Evolutionary conservation across 306 rosid species (phyloP).

Genomic region (Ammopiptanthus mongolicus): DNA sequence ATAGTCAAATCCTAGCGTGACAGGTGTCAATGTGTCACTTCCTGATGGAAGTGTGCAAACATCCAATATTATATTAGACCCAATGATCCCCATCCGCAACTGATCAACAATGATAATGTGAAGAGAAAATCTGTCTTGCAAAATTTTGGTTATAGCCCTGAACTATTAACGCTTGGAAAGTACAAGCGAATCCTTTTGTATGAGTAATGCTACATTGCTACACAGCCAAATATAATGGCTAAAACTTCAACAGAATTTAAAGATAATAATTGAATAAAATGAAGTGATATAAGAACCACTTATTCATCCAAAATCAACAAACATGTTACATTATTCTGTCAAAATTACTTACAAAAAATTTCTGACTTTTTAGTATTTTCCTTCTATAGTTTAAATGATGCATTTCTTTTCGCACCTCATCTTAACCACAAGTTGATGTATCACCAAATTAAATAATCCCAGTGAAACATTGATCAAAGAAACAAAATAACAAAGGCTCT

Average conservation of each 20-base stretch:
- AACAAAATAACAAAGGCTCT: neutral
- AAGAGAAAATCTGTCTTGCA: neutral
- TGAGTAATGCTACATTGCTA: neutral
- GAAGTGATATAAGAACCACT: neutral
- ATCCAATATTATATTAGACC: neutral
- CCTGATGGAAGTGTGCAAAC: neutral
- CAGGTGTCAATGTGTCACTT: neutral
- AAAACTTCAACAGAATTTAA: too few relatives aligned
- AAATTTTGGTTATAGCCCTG: neutral
- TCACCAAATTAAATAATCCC: neutral
- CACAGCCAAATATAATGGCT: too few relatives aligned
- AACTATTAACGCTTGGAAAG: neutral
- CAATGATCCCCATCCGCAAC: neutral
- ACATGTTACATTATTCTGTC: neutral
- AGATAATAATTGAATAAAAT: too few relatives aligned
- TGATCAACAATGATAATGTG: neutral
- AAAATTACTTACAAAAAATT: too few relatives aligned
- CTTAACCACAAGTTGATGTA: neutral
- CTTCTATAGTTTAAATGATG: neutral
- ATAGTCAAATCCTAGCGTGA: slow-evolving; percentile 11
- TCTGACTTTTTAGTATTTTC: too few relatives aligned
- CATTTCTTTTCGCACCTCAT: neutral
- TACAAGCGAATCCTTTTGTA: neutral
- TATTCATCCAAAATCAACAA: too few relatives aligned
- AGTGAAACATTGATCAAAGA: slow-evolving; percentile 2